These are phyloP conservation scores for Cadophora gregata DNA, from an alignment of 2,329 filamentous ascomycete genomes.

Conservation along the genomic window DNA sequence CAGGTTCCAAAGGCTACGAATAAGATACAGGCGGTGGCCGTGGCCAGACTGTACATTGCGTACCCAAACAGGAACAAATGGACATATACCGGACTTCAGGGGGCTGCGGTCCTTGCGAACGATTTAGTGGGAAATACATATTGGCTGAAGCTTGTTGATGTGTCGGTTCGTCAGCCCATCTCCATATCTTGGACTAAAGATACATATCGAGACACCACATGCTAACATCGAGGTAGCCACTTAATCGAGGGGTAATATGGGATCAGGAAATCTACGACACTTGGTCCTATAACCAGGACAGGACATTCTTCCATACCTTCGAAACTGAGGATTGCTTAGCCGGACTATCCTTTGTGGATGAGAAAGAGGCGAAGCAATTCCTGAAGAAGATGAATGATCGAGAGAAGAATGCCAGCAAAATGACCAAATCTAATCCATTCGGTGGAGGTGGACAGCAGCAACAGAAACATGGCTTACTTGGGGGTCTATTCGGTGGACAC, in stretches of 20 bases:
- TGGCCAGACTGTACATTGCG: conserved; percentile 91
- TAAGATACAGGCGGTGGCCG: conserved; percentile 96
- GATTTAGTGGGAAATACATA: conserved; percentile 94
- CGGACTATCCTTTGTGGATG: conserved; percentile 89
- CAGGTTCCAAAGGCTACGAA: conserved; percentile 92
- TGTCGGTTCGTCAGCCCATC: conserved; percentile 71
- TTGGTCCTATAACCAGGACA: conserved; percentile 94
- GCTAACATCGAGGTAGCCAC: conserved; percentile 58
- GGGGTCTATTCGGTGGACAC: conserved; percentile 64
- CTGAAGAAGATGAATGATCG: conserved; percentile 97
- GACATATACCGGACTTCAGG: conserved; percentile 93
- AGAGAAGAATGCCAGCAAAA: conserved; percentile 93
- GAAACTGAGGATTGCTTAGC: conserved; percentile 93
- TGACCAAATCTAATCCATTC: conserved; percentile 80
- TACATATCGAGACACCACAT: background rate
- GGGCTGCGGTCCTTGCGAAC: conserved; percentile 88
- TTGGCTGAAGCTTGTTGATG: conserved; percentile 97
- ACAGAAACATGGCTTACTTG: conserved; percentile 55
- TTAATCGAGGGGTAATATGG: conserved; percentile 87
- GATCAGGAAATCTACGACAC: conserved; percentile 97
- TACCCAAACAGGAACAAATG: conserved; percentile 86
- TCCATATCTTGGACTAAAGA: background rate
- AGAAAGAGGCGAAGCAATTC: conserved; percentile 97
- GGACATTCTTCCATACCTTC: conserved; percentile 97
- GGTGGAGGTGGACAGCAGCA: conserved; percentile 53